Base-by-base conservation (phyloP, 1,284 basidiomycete species). In the Papiliotrema fonsecae region DNA sequence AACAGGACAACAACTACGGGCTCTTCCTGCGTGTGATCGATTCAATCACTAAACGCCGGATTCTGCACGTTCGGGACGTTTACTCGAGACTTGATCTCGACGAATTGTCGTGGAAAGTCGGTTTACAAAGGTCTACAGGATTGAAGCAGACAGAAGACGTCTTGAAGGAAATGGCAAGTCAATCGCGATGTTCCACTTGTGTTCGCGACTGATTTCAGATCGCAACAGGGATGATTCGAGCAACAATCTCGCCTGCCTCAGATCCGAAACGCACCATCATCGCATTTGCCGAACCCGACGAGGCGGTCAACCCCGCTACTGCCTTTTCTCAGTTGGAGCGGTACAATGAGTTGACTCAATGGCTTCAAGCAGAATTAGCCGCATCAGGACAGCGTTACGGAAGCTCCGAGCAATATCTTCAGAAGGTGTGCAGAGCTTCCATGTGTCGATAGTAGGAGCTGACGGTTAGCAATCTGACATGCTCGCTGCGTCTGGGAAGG, bases 1-100 rank as follows among this genome's bases (percentile, higher is more conserved):
- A 4, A 16, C 39, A 70, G 70, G 70, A 72, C 44, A 55, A 51
- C 47, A 72, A 70, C 45, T 16, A 30, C 2, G 67, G 70, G 2
- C 50, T 72, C 11, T 36, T 67, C 3, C 51, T 58, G 16, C 58
- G 56, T 25, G 57, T 70, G 16, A 19, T 67, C 18, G 48, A 32
- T 14, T 64, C 66, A 6, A 61, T 69, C 30, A 51, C 61, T 11
- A 60, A 54, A 32, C 50, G 61, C 24, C 49, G 57, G 31, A 67
- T 72, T 18, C 44, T 65, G n/a, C 54, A 56, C 18, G 37, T 65
- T 22, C 58, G 57, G 26, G 45, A 54, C 31, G 60, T 56, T 1
- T 72, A 66, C 51, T 62, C 65, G 14, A 51, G 65, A n/a, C n/a
- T n/a, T n/a, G n/a, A n/a, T n/a, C n/a, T n/a, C n/a, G n/a, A n/a